Conservation (phyloP, 805 yeast species). For the Saturnispora quitensis region DNA sequence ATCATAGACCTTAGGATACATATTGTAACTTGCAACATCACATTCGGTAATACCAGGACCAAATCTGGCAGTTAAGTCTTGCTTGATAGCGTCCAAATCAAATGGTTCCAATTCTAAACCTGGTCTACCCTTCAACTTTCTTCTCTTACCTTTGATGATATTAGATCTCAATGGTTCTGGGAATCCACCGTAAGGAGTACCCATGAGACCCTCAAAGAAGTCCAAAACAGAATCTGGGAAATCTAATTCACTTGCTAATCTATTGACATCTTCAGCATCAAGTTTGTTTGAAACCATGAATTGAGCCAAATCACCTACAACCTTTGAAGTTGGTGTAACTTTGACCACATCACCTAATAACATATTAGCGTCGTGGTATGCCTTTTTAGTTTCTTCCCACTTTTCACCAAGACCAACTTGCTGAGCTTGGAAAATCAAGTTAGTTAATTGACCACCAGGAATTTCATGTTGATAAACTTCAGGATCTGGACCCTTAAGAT, state of each 20-base stretch:
- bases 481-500: constrained; percentile 98
- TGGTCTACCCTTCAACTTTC: constrained; percentile 82
- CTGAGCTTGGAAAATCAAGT: constrained; percentile 96
- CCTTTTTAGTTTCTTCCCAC: constrained; percentile 94
- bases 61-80: constrained; percentile 68
- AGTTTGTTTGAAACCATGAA: constrained; percentile 96
- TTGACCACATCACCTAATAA: constrained; percentile 94
- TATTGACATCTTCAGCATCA: constrained; percentile 72
- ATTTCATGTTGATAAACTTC: constrained; percentile 98
- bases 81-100: constrained; percentile 61
- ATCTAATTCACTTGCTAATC: constrained; percentile 83
- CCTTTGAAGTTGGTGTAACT: constrained; percentile 99
- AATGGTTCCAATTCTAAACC: constrained; percentile 85
- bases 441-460: constrained; percentile 99
- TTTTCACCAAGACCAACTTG: constrained; percentile 96
- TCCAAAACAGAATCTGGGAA: constrained; percentile 98
- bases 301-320: constrained; percentile 99
- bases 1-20: constrained; percentile 98
- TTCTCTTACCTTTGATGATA: constrained; percentile 84
- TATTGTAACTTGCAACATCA: constrained; percentile 91
- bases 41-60: constrained; percentile 67
- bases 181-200: constrained; percentile 99
- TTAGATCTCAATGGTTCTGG: constrained; percentile 97
- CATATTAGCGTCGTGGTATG: constrained; percentile 84
- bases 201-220: constrained; percentile 98